These are phyloP conservation scores for Phaffia australis DNA, from an alignment of 768 basidiomycete species.

Conservation along the genomic window DNA sequence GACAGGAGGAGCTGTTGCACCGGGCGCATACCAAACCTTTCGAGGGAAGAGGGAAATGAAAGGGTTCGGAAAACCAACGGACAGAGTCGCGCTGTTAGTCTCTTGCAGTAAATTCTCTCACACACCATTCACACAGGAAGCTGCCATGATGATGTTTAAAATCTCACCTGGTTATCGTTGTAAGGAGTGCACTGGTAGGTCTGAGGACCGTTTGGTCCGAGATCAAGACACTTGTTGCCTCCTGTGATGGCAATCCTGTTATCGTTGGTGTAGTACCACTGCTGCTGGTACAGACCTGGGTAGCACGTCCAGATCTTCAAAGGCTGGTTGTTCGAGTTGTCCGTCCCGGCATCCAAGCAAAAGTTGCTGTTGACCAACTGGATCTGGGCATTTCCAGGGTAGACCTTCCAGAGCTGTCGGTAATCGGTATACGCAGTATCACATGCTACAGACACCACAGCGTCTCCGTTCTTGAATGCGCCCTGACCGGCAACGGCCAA, in stretches of 20 bases:
- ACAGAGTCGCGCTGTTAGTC: no score
- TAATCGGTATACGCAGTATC: no score
- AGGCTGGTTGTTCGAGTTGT: background rate
- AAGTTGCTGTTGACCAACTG: conserved; percentile 24
- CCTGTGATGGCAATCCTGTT: conserved; percentile 36
- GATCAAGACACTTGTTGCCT: conserved; percentile 35
- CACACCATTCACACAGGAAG: no score
- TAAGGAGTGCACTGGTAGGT: conserved; percentile 35
- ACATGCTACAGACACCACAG: no score
- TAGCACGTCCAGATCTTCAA: conserved; percentile 12
- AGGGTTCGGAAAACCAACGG: no score
- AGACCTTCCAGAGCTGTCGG: background rate
- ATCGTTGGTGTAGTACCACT: conserved; percentile 31
- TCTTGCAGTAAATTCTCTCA: no score
- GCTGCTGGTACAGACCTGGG: conserved; percentile 6
- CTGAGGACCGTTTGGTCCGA: conserved; percentile 31
- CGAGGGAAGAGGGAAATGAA: no score
- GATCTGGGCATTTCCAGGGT: background rate
- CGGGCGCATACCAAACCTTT: no score
- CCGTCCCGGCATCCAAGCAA: conserved; percentile 26
- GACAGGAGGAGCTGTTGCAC: no score
- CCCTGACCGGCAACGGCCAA: no score
- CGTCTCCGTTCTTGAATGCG: no score
- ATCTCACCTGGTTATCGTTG: conserved; percentile 33
- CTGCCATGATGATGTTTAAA: no score